These are phyloP conservation scores for Penicillium coprophilum DNA, from an alignment of 495 filamentous ascomycete species.

Conservation along the genomic window DNA sequence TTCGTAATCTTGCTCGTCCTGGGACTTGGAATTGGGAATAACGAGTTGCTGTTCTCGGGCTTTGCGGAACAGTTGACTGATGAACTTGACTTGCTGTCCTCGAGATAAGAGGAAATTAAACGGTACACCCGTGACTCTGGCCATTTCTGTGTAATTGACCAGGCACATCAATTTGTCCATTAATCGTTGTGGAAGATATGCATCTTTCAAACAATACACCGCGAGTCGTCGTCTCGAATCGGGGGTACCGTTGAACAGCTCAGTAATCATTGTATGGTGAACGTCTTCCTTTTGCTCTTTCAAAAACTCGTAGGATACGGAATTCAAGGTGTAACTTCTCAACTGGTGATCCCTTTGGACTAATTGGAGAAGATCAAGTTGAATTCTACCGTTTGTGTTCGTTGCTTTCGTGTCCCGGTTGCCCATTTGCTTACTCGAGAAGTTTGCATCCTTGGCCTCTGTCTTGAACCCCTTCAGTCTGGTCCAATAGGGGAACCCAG, in stretches of 20 bases:
- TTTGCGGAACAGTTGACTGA: conserved; percentile 96
- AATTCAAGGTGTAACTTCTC: conserved; percentile 95
- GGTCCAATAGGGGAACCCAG: conserved; percentile 80
- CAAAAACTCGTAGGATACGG: conserved; percentile 93
- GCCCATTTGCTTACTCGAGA: conserved; percentile 98
- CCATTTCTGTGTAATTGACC: conserved; percentile 99
- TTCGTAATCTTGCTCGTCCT: conserved; percentile 83
- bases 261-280: conserved; percentile 98
- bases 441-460: conserved; percentile 70
- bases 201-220: conserved; percentile 97
- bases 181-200: conserved; percentile 88
- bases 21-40: conserved; percentile 75
- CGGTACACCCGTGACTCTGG: conserved; percentile 96
- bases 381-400: conserved; percentile 90
- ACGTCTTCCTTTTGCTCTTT: conserved; percentile 99
- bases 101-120: conserved; percentile 92
- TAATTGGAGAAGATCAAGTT: conserved; percentile 89
- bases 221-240: conserved; percentile 88
- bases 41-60: conserved; percentile 89
- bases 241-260: conserved; percentile 90
- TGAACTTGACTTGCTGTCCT: conserved; percentile 96
- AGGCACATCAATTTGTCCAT: conserved; percentile 98
- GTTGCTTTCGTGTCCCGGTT: conserved; percentile 91
- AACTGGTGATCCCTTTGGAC: conserved; percentile 93
- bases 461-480: conserved; percentile 66